Conservation (phyloP, 805 yeast genomes). For the Candida coleopterorum region DNA sequence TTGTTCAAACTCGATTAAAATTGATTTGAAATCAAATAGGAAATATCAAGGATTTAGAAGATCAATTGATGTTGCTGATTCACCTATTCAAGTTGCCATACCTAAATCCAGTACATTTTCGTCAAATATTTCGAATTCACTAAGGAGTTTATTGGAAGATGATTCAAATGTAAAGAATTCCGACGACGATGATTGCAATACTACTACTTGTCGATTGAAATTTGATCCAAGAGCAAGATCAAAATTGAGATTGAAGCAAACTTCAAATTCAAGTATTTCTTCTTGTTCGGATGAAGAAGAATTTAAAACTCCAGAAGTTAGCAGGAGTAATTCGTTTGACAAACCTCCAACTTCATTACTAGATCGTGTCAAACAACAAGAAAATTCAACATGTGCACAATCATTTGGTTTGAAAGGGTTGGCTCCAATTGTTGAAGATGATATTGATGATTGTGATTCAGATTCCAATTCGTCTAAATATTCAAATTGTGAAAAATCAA, state of each 20-base stretch:
- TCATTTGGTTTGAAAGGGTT: constrained; percentile 28
- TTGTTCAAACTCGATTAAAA: constrained; percentile 14
- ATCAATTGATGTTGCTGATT: constrained; percentile 19
- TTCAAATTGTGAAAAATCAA: constrained; percentile 16
- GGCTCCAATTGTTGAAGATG: constrained; percentile 37
- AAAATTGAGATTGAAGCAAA: constrained; percentile 3
- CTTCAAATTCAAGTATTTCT: not conserved
- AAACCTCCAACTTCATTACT: constrained; percentile 9
- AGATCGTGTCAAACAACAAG: constrained; percentile 8
- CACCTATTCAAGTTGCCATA: constrained; percentile 20
- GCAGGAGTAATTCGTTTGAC: constrained; percentile 16
- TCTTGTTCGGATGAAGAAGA: constrained; percentile 14
- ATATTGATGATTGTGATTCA: constrained; percentile 26
- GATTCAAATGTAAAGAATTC: not conserved
- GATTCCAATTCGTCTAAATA: constrained; percentile 31
- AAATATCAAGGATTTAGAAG: constrained; percentile 42
- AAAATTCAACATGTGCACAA: constrained; percentile 1
- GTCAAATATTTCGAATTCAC: constrained; percentile 5
- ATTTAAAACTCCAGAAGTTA: constrained; percentile 20
- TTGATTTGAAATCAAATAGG: constrained; percentile 26
- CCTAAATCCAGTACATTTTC: constrained; percentile 12
- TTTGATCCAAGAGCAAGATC: constrained; percentile 20
- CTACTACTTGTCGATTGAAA: not conserved
- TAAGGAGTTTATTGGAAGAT: constrained; percentile 9
- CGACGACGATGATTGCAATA: not conserved